Evolutionary conservation across 106 monocot species (phyloP).

Genomic region (Apostasia ramifera): DNA sequence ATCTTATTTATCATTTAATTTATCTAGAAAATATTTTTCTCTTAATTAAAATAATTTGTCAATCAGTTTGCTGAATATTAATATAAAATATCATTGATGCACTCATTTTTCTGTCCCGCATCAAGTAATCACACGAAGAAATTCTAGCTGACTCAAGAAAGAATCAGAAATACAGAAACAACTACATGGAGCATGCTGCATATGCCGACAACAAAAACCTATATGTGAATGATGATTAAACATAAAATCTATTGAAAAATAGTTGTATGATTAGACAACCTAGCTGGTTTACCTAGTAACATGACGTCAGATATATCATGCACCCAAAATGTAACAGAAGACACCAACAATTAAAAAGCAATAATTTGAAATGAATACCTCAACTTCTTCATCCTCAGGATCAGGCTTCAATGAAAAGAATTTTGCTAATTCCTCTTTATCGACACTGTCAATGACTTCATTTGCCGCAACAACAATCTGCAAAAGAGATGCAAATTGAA

Average conservation of each 20-base stretch:
- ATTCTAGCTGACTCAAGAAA: neutral
- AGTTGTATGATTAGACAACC: too few species aligned
- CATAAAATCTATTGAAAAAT: too few species aligned
- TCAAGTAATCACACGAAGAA: neutral
- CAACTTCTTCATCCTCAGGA: constrained; percentile 77
- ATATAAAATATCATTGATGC: too few species aligned
- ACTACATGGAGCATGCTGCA: neutral
- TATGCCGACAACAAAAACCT: neutral
- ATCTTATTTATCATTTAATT: too few species aligned
- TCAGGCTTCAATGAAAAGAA: constrained; percentile 68
- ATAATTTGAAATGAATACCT: constrained; percentile 31
- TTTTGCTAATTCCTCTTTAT: constrained; percentile 72
- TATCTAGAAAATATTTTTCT: too few species aligned
- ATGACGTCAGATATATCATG: neutral
- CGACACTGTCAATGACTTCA: constrained; percentile 86
- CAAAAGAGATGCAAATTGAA: constrained; percentile 5
- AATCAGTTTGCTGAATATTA: too few species aligned
- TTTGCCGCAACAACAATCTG: constrained; percentile 75
- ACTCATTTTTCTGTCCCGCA: too few species aligned
- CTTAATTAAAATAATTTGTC: too few species aligned
- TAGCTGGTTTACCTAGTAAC: too few species aligned
- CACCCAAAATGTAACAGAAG: neutral
- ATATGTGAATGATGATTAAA: too few species aligned
- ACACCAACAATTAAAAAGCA: neutral
- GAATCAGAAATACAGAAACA: neutral